Conservation (phyloP, 352 stramenopile genomes). For the Phytophthora ramorum region DNA sequence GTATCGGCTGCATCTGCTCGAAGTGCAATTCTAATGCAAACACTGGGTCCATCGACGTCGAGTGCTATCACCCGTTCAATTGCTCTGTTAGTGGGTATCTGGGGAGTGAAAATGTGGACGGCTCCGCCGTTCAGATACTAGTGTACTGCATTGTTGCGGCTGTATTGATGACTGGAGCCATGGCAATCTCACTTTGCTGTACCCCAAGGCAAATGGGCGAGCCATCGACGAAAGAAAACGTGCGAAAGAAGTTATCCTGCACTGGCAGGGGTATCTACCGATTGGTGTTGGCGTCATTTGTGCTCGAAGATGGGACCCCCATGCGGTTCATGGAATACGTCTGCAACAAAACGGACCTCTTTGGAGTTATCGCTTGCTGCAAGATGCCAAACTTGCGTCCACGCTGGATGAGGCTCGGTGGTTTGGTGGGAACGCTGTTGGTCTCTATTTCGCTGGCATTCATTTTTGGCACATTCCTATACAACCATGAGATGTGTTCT, state of each 20-base stretch:
- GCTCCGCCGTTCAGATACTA: not conserved
- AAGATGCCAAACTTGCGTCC: constrained; percentile 4
- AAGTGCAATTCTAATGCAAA: not conserved
- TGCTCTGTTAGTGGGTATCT: not conserved
- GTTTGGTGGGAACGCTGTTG: not conserved
- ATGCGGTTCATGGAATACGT: constrained; percentile 20
- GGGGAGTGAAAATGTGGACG: not conserved
- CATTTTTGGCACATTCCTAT: not conserved
- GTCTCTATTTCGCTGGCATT: not conserved
- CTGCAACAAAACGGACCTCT: constrained; percentile 22
- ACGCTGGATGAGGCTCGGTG: not conserved
- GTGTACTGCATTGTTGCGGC: not conserved
- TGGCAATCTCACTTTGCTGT: not conserved
- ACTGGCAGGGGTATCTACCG: not conserved
- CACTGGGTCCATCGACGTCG: not conserved
- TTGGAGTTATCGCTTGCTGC: constrained; percentile 21
- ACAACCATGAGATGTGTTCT: not conserved
- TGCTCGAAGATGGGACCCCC: constrained; percentile 8
- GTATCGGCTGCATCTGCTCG: not conserved
- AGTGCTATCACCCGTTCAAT: constrained; percentile 1
- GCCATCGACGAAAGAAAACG: not conserved
- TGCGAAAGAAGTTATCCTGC: not conserved
- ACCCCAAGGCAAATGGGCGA: not conserved
- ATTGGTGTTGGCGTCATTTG: constrained; percentile 2
- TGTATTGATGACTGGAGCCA: not conserved